Base-by-base conservation (phyloP, 2,329 filamentous ascomycete genomes). In the Capronia epimyces region DNA sequence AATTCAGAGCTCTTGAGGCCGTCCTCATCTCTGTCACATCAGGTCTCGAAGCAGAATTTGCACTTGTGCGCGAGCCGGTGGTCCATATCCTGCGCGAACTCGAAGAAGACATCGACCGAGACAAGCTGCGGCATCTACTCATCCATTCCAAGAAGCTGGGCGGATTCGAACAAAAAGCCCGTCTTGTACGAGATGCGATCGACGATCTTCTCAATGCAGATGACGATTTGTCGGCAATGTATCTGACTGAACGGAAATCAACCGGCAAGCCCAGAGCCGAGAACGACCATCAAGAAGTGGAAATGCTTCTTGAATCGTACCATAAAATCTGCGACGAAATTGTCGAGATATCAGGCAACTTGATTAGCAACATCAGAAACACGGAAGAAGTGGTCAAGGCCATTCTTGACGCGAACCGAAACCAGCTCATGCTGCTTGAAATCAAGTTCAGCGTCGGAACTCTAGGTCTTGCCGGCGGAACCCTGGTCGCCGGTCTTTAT, bases 301-400 rank as follows among this genome's bases (percentile, higher is more conserved):
- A 98, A 71, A 89, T 98, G 83, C 76, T 98, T 43, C 75, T 98
- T 3, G 93, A 98, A 68, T 95, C 89, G 2, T 98, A 98, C 67
- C 89, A 97, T 69, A 97, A 97, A 69, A 85, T 98, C 36, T 91
- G 89, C 60, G 93, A 98, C 66, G 93, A 98, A 74, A 96, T 97
- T 62, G 91, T 96, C 7, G 91, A 98, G 69, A 87, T 94, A 56
- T 89, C 89, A 13, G 87, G 89, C 55, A 97, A 95, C 69, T 70
- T 97, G 60, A 90, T 97, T 49, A 91, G 87, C 8, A 89, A 88
- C 60, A 98, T 98, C 67, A 82, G 93, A 62, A 98, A 97, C 70
- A 98, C 93, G 1, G 93, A 98, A 70, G 93, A 98, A 72, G 94
- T 98, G 43, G 88, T 96, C 56, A 94, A 93, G 67, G 93, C 93